These are phyloP conservation scores for Teratosphaeria gauchensis DNA, from an alignment of 2,329 filamentous ascomycete genomes.

Conservation along the genomic window DNA sequence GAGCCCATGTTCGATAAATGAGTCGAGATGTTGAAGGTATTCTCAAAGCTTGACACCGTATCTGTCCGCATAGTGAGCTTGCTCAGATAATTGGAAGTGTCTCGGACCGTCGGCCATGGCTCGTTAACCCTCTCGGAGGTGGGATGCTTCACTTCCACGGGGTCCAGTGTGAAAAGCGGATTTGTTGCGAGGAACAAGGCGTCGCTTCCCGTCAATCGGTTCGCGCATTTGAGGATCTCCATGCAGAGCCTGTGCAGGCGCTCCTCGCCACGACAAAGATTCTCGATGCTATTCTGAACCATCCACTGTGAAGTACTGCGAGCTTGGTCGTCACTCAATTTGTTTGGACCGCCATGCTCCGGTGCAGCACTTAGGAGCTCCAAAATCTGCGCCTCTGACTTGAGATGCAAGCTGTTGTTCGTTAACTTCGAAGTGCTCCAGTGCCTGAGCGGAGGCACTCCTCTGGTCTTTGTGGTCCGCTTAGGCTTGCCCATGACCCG, in stretches of 20 bases:
- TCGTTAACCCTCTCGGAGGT: neutral
- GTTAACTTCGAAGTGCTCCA: conserved; percentile 37
- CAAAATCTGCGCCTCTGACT: conserved; percentile 74
- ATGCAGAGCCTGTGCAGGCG: conserved; percentile 87
- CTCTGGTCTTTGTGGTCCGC: conserved; percentile 31
- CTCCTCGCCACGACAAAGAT: conserved; percentile 91
- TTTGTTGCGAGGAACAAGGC: conserved; percentile 88
- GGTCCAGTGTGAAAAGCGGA: conserved; percentile 66
- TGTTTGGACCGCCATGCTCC: conserved; percentile 84
- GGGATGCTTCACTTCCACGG: neutral
- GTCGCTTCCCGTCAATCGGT: conserved; percentile 73
- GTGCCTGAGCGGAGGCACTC: conserved; percentile 29
- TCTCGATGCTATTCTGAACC: conserved; percentile 70
- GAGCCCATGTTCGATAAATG: conserved; percentile 23
- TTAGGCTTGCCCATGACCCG: conserved; percentile 71
- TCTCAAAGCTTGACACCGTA: conserved; percentile 14
- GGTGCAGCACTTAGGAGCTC: conserved; percentile 75
- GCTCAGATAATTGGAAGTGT: conserved; percentile 5
- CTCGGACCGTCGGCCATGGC: conserved; percentile 5
- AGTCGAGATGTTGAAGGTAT: conserved; percentile 16
- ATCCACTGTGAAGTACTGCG: conserved; percentile 79
- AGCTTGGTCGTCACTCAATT: conserved; percentile 90
- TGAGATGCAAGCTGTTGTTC: conserved; percentile 56
- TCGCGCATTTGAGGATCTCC: conserved; percentile 78
- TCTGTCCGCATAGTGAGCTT: conserved; percentile 14